phyloP scores from a whole-genome alignment of 129 eudicot species.

The Helichrysum umbraculigerum region DNA sequence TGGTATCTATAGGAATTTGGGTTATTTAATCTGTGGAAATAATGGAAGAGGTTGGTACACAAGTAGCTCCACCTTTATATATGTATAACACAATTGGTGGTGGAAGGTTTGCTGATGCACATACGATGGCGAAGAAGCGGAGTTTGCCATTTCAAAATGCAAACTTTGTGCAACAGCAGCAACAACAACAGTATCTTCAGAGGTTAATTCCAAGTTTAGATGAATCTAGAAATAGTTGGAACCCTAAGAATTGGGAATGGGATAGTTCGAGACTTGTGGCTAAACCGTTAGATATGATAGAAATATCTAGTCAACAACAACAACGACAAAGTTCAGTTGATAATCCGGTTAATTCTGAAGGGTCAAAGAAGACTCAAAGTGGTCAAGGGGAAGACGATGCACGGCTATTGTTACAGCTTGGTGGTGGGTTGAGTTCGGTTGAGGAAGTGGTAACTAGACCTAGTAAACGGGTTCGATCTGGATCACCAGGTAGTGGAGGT shows the following conservation, averaged over 20 bases:
- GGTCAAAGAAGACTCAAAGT: slow-evolving; percentile 20
- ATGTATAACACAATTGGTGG: slow-evolving; percentile 51
- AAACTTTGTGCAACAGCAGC: slow-evolving; percentile 43
- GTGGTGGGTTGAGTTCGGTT: slow-evolving; percentile 41
- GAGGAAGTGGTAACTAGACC: slow-evolving; percentile 75
- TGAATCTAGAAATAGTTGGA: slow-evolving; percentile 52
- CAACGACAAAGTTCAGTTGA: slow-evolving; percentile 9
- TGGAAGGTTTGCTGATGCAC: slow-evolving; percentile 44
- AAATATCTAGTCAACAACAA: slow-evolving; percentile 14
- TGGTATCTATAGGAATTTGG: neutral
- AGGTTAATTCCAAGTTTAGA: slow-evolving; percentile 37
- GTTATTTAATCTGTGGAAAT: neutral
- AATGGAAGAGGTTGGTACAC: slow-evolving; percentile 85
- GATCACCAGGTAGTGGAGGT: slow-evolving; percentile 63
- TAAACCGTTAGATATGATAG: slow-evolving; percentile 54
- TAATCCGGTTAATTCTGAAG: slow-evolving; percentile 25
- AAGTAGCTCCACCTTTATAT: slow-evolving; percentile 66
- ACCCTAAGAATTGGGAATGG: slow-evolving; percentile 81
- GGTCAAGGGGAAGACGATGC: slow-evolving; percentile 46
- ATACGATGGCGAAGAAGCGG: slow-evolving; percentile 65
- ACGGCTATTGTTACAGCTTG: slow-evolving; percentile 57
- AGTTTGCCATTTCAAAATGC: slow-evolving; percentile 49
- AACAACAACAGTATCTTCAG: slow-evolving; percentile 39
- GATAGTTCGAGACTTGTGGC: slow-evolving; percentile 77
- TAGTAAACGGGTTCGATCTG: slow-evolving; percentile 73